These are phyloP conservation scores for Phlebopus sp. DNA, from an alignment of 1,284 basidiomycete species.

Conservation along the genomic window DNA sequence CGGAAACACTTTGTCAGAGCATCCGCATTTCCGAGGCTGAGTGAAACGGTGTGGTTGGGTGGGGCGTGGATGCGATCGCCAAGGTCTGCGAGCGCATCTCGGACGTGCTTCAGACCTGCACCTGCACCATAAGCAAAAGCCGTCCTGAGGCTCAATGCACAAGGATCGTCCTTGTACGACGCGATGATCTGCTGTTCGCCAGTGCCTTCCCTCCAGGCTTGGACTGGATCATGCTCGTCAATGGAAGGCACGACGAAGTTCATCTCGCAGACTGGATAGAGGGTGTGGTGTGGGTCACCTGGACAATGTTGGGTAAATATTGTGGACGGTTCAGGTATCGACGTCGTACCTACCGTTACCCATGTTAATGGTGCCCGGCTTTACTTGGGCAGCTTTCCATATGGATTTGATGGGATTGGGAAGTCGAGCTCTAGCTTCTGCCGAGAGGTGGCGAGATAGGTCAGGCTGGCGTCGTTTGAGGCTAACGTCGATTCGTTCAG, in stretches of 20 bases:
- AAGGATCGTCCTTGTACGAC: constrained; percentile 29
- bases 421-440: constrained; percentile 30
- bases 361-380: constrained; percentile 35
- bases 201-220: constrained; percentile 24
- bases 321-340: neutral
- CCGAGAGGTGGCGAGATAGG: constrained; percentile 28
- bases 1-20: constrained; percentile 39
- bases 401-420: constrained; percentile 34
- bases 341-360: constrained; percentile 24
- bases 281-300: constrained; percentile 30
- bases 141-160: constrained; percentile 27
- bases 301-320: constrained; percentile 3
- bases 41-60: constrained; percentile 29
- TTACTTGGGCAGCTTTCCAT: constrained; percentile 33
- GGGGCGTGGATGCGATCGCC: constrained; percentile 32
- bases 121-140: constrained; percentile 31
- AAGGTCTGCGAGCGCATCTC: constrained; percentile 29
- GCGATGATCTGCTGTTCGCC: constrained; percentile 28
- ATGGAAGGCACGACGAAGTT: constrained; percentile 33
- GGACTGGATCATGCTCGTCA: constrained; percentile 24
- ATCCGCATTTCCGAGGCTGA: constrained; percentile 36
- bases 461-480: constrained; percentile 29
- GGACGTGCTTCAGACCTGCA: constrained; percentile 27
- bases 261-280: constrained; percentile 29
- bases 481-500: constrained; percentile 12